A percentile compares a stretch with the other conserved stretches of the same genome.
Evolutionary conservation across 768 basidiomycete species (phyloP).

Genomic region (Xerocomus brunneocitrinus): DNA sequence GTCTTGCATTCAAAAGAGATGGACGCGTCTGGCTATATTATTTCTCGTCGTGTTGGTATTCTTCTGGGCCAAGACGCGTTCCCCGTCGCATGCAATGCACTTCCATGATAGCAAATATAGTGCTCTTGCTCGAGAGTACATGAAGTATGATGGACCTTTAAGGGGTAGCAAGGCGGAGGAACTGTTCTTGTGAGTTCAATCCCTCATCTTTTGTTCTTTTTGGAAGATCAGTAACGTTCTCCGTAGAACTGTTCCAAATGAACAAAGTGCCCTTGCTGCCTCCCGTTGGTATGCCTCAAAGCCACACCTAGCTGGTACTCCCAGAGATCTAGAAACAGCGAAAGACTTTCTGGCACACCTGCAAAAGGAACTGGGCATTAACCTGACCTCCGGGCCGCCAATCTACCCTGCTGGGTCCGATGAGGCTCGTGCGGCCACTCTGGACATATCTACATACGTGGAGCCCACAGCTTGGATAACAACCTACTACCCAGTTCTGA

Average conservation of each 20-base stretch:
- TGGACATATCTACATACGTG: slow-evolving; percentile 38
- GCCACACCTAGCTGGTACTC: slow-evolving; percentile 60
- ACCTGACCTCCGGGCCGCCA: slow-evolving; percentile 30
- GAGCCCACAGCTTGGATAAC: slow-evolving; percentile 58
- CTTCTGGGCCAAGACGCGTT: slow-evolving; percentile 11
- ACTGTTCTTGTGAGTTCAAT: slow-evolving; percentile 39
- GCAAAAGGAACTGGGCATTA: slow-evolving; percentile 45
- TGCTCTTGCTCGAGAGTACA: slow-evolving; percentile 15
- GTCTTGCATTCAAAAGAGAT: slow-evolving; percentile 11
- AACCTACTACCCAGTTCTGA: slow-evolving; percentile 71
- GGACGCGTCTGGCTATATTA: slow-evolving; percentile 8
- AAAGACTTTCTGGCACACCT: slow-evolving; percentile 50
- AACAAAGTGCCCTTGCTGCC: slow-evolving; percentile 44
- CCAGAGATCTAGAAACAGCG: slow-evolving; percentile 53
- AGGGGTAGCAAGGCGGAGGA: slow-evolving; percentile 39
- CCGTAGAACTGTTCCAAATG: slow-evolving; percentile 47
- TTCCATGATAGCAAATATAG: slow-evolving; percentile 11
- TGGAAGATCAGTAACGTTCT: background rate
- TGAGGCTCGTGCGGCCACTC: slow-evolving; percentile 50
- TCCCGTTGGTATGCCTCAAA: slow-evolving; percentile 49
- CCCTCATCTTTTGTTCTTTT: background rate
- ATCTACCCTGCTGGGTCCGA: slow-evolving; percentile 55
- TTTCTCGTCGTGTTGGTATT: slow-evolving; percentile 11
- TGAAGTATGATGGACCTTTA: slow-evolving; percentile 20
- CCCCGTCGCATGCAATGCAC: background rate